phyloP scores from a whole-genome alignment of 805 yeast genomes.

The Ogataea neopini region DNA sequence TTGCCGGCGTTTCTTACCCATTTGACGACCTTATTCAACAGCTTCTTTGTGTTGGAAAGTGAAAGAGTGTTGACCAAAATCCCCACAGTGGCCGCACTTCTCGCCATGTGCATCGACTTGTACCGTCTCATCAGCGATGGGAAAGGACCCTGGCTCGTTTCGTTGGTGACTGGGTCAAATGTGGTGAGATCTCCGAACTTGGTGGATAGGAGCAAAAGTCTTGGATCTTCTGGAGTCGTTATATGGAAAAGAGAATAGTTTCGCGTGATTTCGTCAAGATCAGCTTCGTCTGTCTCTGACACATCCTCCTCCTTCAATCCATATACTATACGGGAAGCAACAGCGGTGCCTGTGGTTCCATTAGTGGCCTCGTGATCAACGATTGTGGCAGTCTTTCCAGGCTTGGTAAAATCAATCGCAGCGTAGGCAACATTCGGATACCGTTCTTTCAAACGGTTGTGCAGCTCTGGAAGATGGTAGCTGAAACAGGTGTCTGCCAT shows the following conservation, averaged over 20 bases:
- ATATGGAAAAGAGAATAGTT: constrained; percentile 69
- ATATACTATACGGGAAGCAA: constrained; percentile 36
- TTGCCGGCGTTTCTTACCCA: constrained; percentile 77
- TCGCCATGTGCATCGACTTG: constrained; percentile 80
- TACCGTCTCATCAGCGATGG: constrained; percentile 85
- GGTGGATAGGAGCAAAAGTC: constrained; percentile 73
- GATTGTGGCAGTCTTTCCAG: constrained; percentile 25
- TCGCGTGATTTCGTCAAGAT: constrained; percentile 34
- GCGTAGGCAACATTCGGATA: constrained; percentile 42
- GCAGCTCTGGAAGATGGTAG: constrained; percentile 42
- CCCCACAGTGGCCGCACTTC: constrained; percentile 91
- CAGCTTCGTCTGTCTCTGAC: constrained; percentile 19
- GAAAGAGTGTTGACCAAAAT: constrained; percentile 89
- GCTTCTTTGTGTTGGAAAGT: constrained; percentile 65
- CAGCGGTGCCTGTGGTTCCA: constrained; percentile 17
- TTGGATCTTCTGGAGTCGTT: constrained; percentile 74
- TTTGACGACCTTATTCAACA: constrained; percentile 59
- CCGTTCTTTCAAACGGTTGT: constrained; percentile 32
- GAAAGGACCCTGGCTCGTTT: constrained; percentile 56
- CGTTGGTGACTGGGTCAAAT: constrained; percentile 43
- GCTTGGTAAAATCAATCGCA: constrained; percentile 36
- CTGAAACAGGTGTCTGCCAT: constrained; percentile 79
- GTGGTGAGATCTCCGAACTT: constrained; percentile 56
- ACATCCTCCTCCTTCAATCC: constrained; percentile 28
- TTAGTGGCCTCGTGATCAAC: constrained; percentile 25